Conservation (phyloP, 163 green algal species). For the Volvox carteri region DNA sequence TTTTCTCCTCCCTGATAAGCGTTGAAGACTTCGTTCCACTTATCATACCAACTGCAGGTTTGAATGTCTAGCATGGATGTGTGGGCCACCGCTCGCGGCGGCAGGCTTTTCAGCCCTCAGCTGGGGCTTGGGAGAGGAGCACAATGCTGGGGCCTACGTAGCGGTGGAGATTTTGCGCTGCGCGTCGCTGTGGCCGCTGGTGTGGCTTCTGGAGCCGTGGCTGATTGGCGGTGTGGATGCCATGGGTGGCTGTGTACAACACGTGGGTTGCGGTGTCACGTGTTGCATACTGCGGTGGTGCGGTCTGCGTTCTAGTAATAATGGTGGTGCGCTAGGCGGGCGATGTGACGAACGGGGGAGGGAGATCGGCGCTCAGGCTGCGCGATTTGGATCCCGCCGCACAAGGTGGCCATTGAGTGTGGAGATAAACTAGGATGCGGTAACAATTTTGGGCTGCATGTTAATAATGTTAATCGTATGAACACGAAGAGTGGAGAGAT, state of each 20-base stretch:
- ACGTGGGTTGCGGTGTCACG: slow-evolving; percentile 19
- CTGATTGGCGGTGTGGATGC: slow-evolving; percentile 19
- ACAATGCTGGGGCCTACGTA: not conserved
- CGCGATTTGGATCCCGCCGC: not conserved
- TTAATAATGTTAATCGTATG: too few relatives aligned
- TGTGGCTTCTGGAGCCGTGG: slow-evolving; percentile 49
- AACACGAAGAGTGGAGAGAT: too few relatives aligned
- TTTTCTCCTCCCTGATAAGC: too few relatives aligned
- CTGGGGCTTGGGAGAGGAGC: slow-evolving; percentile 37
- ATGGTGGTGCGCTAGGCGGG: not conserved
- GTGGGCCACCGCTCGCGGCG: not conserved
- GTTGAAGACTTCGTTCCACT: too few relatives aligned
- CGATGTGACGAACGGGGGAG: not conserved
- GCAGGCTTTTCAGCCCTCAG: not conserved
- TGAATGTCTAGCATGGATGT: slow-evolving; percentile 25
- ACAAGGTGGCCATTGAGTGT: not conserved
- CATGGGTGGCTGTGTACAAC: slow-evolving; percentile 32
- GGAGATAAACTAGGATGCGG: not conserved
- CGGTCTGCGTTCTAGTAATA: not conserved
- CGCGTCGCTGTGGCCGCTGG: slow-evolving; percentile 11
- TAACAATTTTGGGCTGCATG: too few relatives aligned
- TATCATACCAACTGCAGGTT: too few relatives aligned
- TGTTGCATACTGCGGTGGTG: slow-evolving; percentile 28
- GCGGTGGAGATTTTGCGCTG: slow-evolving; percentile 20
- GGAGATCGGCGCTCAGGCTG: not conserved